These are phyloP conservation scores for Globisporangium paddicum DNA, from an alignment of 352 stramenopile species.

Conservation along the genomic window DNA sequence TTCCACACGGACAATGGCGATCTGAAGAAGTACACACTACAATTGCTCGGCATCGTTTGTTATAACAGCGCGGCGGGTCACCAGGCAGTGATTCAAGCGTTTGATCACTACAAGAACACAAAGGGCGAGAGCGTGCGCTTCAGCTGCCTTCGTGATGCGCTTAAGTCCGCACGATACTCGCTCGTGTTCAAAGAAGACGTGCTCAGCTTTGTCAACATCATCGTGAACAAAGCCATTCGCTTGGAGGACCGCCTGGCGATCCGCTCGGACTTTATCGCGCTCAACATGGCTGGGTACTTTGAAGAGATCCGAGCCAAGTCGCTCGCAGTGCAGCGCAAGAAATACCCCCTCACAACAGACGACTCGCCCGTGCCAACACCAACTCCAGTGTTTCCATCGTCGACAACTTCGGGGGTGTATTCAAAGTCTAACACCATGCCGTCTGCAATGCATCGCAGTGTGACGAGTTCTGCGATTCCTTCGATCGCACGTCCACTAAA, in stretches of 20 bases:
- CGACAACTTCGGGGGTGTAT: background rate
- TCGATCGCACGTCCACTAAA: background rate
- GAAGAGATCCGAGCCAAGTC: slow-evolving; percentile 84
- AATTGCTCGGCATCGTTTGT: slow-evolving; percentile 79
- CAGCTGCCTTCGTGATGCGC: slow-evolving; percentile 72
- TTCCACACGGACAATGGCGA: slow-evolving; percentile 84
- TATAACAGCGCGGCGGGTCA: slow-evolving; percentile 86
- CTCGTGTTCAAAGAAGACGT: slow-evolving; percentile 88
- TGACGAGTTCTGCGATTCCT: slow-evolving; percentile 2
- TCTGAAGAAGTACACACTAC: slow-evolving; percentile 78
- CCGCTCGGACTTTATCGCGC: slow-evolving; percentile 76
- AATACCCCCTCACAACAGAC: slow-evolving; percentile 44
- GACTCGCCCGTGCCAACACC: slow-evolving; percentile 12
- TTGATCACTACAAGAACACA: slow-evolving; percentile 80
- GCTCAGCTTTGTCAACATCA: slow-evolving; percentile 87
- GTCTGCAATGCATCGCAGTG: slow-evolving; percentile 9
- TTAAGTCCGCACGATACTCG: slow-evolving; percentile 80
- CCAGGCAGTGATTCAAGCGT: slow-evolving; percentile 73
- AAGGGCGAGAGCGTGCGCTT: slow-evolving; percentile 81
- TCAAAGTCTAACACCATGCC: background rate
- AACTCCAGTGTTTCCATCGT: slow-evolving; percentile 1
- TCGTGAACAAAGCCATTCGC: slow-evolving; percentile 85
- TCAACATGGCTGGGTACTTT: slow-evolving; percentile 85
- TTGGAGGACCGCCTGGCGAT: slow-evolving; percentile 80
- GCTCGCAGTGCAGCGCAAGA: slow-evolving; percentile 67